Percentiles rank a stretch among this genome's conserved stretches.
These are phyloP conservation scores for Anisodus tanguticus DNA, from an alignment of 257 asterid species.

Conservation along the genomic window DNA sequence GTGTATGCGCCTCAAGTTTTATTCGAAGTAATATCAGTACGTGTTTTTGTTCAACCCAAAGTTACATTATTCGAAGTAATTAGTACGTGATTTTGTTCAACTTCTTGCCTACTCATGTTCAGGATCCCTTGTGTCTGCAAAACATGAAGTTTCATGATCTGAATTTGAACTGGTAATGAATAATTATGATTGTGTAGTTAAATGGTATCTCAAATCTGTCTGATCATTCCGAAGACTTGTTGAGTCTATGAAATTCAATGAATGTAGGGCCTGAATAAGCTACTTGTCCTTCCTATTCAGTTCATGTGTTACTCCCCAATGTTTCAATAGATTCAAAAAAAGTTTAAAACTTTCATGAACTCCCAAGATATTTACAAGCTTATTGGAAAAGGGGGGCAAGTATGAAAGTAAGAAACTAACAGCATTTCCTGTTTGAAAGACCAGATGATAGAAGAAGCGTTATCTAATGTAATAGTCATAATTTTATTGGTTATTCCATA, in stretches of 20 bases:
- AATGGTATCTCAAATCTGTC: not conserved
- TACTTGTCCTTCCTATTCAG: not conserved
- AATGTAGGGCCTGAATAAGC: not conserved
- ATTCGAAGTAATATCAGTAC: not conserved
- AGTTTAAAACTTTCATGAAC: not conserved
- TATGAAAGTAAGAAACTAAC: not conserved
- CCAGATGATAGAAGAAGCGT: too few species aligned
- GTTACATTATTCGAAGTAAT: not conserved
- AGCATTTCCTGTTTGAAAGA: conserved; percentile 7
- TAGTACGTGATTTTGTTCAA: not conserved
- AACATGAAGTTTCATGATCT: not conserved
- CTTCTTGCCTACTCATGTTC: conserved; percentile 9
- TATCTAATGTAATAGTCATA: too few species aligned
- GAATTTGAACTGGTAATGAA: not conserved
- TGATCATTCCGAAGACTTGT: not conserved
- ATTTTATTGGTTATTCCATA: too few species aligned
- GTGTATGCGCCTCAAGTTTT: not conserved
- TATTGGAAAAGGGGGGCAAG: not conserved
- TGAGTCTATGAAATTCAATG: not conserved
- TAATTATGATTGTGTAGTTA: not conserved
- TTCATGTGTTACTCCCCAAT: not conserved
- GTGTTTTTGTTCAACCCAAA: not conserved
- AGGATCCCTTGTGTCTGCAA: not conserved
- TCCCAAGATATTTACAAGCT: not conserved
- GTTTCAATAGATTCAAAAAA: not conserved